Base-by-base conservation (phyloP, 352 stramenopile species). In the Phytophthora aleatoria region DNA sequence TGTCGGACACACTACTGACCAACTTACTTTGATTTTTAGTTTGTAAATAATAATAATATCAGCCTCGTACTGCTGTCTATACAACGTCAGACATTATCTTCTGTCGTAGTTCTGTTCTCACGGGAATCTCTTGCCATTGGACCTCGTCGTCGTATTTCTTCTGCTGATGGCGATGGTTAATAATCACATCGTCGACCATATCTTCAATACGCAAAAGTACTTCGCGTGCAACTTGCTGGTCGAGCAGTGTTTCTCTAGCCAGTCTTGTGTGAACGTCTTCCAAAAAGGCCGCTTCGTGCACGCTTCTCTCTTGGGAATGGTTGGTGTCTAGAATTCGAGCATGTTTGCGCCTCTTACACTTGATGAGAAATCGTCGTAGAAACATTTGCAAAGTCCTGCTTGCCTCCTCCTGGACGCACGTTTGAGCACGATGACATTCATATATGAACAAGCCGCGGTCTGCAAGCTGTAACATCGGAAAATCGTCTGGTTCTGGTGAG, bases 361-460 rank as follows among this genome's bases (percentile, higher is more conserved):
- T 6, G 16, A 61, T 52, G 6, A 68, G 6, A 26, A 70, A 27
- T 27, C 74, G 61, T 11, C 71, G 61, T 39, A 43, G 31, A 47
- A 63, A 67, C 60, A 85, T 83, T 71, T 83, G 74, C 2, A 85
- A 49, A 24, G 69, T 71, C 7, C 53, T 12, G 12, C 50, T 53
- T 0, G 77, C 77, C 38, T 83, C 72, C 16, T 63, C 33, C 30
- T 66, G 42, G n/a, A 85, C 76, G 12, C 35, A 64, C 1, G 13
- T 28, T 15, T 64, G 66, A 10, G 48, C 42, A 39, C 52, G 50
- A 61, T 85, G 74, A 9, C 63, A 72, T 49, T 81, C 77, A 30
- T 70, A 85, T 15, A 85, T 67, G n/a, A 85, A 71, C 15, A 67
- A 52, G 2, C 74, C 72, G 15, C 77, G 71, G 36, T 73, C 63